Conservation (phyloP, 1,284 basidiomycete species). For the Xerocomus amazonicus region DNA sequence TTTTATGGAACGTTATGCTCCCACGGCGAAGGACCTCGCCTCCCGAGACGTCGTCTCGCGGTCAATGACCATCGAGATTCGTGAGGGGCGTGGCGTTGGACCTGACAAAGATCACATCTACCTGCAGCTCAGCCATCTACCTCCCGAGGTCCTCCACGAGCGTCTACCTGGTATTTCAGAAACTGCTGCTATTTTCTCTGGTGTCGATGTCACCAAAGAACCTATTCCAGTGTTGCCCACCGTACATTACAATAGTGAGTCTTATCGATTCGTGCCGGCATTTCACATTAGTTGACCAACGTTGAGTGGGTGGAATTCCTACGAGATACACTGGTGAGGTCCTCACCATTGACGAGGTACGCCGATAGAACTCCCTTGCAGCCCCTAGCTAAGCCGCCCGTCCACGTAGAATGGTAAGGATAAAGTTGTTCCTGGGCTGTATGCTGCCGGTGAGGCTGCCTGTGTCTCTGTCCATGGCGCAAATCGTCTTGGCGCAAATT, state of each 20-base stretch:
- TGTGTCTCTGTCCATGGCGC: slow-evolving; percentile 99
- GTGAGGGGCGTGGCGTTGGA: slow-evolving; percentile 98
- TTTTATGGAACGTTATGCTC: slow-evolving; percentile 99
- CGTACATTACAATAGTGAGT: slow-evolving; percentile 91
- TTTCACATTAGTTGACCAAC: slow-evolving; percentile 17
- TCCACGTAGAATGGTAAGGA: slow-evolving; percentile 73
- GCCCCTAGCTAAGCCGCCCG: slow-evolving; percentile 2
- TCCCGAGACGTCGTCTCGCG: slow-evolving; percentile 99
- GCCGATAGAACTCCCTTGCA: background rate
- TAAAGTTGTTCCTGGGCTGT: slow-evolving; percentile 93
- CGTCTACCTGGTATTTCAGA: slow-evolving; percentile 99
- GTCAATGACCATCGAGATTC: slow-evolving; percentile 98
- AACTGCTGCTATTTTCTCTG: slow-evolving; percentile 98
- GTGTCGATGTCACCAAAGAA: slow-evolving; percentile 99
- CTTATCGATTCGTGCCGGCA: background rate
- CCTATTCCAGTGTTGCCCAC: slow-evolving; percentile 97
- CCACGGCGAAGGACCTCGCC: slow-evolving; percentile 98
- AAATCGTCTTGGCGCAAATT: slow-evolving; percentile 99
- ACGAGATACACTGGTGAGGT: slow-evolving; percentile 99
- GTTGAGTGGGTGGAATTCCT: slow-evolving; percentile 96
- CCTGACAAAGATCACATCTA: slow-evolving; percentile 98
- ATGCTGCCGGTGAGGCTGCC: slow-evolving; percentile 98
- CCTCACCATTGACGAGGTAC: slow-evolving; percentile 72
- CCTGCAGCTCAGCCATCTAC: slow-evolving; percentile 96
- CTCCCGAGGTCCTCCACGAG: slow-evolving; percentile 94